These are phyloP conservation scores for Colletotrichum sp. DNA, from an alignment of 2,329 filamentous ascomycete species.

Conservation along the genomic window DNA sequence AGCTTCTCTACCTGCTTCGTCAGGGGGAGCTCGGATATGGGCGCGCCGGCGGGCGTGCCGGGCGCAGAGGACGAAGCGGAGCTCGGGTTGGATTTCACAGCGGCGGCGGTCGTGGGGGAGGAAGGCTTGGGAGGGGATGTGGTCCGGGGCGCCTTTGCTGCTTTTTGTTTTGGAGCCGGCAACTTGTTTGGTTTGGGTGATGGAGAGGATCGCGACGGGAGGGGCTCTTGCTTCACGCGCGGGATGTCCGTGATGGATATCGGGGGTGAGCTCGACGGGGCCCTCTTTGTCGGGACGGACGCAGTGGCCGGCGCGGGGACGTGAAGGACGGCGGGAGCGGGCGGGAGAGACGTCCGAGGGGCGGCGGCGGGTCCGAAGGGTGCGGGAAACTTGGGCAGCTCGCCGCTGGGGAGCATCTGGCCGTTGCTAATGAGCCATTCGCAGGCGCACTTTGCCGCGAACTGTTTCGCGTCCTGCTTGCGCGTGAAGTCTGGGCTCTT, in stretches of 20 bases:
- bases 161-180: neutral
- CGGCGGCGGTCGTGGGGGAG: neutral
- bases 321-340: neutral
- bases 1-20: conserved; percentile 35
- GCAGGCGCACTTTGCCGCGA: conserved; percentile 54
- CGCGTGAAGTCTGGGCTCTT: conserved; percentile 5
- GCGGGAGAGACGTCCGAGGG: neutral
- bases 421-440: conserved; percentile 40
- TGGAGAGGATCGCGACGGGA: neutral
- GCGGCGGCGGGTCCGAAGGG: neutral
- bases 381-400: conserved; percentile 23
- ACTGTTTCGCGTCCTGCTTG: conserved; percentile 52
- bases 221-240: neutral
- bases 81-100: neutral
- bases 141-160: conserved; percentile 18
- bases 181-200: neutral
- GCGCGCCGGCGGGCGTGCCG: neutral
- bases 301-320: neutral
- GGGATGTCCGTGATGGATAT: neutral
- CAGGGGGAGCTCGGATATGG: conserved; percentile 10
- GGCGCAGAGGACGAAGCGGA: neutral
- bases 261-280: neutral
- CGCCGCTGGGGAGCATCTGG: conserved; percentile 30
- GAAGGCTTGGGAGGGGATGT: neutral
- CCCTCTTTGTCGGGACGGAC: neutral